Percentiles rank a stretch among this genome's conserved stretches.
Conservation (phyloP, 75 land plant species). For the Sequoia sempervirens region DNA sequence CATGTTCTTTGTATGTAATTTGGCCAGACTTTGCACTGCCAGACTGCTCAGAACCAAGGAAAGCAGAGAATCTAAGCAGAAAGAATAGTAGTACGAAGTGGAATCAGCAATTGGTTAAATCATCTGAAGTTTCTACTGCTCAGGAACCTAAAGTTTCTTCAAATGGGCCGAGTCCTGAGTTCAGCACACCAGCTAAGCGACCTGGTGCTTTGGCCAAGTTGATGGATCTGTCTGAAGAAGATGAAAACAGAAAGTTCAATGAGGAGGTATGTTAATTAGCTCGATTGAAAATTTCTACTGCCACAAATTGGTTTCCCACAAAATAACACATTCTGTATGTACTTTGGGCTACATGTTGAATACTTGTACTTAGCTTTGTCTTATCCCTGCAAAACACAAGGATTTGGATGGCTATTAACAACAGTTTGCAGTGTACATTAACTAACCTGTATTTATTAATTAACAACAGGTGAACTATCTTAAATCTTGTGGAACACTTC, state of each 20-base stretch:
- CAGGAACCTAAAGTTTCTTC: neutral
- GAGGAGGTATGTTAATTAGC: neutral
- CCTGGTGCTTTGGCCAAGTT: neutral
- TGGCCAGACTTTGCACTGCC: neutral
- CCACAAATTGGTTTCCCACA: neutral
- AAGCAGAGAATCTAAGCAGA: slow-evolving; percentile 3
- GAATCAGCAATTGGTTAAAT: neutral
- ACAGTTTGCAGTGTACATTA: neutral
- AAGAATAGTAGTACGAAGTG: neutral
- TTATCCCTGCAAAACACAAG: neutral
- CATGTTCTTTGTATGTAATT: neutral
- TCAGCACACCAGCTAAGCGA: neutral
- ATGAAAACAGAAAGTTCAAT: neutral
- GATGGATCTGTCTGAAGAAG: neutral
- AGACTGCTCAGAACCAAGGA: slow-evolving; percentile 6
- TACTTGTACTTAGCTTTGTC: neutral
- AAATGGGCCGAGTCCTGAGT: neutral
- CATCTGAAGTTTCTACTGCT: neutral
- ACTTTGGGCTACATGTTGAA: neutral
- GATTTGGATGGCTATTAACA: neutral
- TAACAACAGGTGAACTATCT: slow-evolving; percentile 37
- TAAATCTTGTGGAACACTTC: slow-evolving; percentile 41
- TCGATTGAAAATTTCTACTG: neutral
- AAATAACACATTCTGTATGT: neutral
- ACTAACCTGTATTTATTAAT: neutral